Percentiles rank a stretch among this genome's conserved stretches.
Evolutionary conservation across 2,329 filamentous ascomycete species (phyloP).

Genomic region (Beauveria sp.): DNA sequence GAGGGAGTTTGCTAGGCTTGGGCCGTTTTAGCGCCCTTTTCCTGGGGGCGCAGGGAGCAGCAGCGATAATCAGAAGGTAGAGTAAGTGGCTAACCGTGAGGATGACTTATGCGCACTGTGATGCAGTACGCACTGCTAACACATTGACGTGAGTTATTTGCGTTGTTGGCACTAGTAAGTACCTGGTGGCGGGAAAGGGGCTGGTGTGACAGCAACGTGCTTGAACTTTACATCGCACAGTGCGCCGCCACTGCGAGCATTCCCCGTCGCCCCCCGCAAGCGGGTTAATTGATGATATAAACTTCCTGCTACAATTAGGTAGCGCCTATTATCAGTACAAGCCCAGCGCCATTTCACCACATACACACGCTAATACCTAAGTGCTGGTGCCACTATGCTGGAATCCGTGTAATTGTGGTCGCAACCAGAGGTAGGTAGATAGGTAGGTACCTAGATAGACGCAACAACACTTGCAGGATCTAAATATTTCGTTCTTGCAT

Average conservation of each 20-base stretch:
- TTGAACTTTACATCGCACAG: not conserved
- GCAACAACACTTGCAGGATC: too few species aligned
- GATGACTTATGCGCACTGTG: not conserved
- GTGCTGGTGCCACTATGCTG: too few species aligned
- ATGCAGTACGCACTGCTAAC: not conserved
- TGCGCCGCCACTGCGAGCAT: not conserved
- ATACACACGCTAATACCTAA: too few species aligned
- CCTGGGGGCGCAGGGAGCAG: not conserved
- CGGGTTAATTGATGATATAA: not conserved
- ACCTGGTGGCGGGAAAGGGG: not conserved
- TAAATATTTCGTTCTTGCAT: too few species aligned
- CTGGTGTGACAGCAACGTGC: not conserved
- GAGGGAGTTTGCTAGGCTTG: not conserved
- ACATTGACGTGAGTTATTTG: not conserved
- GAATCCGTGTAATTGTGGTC: too few species aligned
- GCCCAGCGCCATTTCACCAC: too few species aligned
- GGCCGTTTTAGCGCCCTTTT: slow-evolving; percentile 1
- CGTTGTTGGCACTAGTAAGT: not conserved
- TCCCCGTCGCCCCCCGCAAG: not conserved
- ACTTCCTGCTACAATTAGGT: too few species aligned
- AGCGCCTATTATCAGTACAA: too few species aligned
- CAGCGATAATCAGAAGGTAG: not conserved
- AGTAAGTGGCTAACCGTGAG: not conserved
- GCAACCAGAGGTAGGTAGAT: too few species aligned
- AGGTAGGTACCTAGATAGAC: too few species aligned